These are phyloP conservation scores for Coleophoma cylindrospora DNA, from an alignment of 2,329 filamentous ascomycete genomes.

Conservation along the genomic window DNA sequence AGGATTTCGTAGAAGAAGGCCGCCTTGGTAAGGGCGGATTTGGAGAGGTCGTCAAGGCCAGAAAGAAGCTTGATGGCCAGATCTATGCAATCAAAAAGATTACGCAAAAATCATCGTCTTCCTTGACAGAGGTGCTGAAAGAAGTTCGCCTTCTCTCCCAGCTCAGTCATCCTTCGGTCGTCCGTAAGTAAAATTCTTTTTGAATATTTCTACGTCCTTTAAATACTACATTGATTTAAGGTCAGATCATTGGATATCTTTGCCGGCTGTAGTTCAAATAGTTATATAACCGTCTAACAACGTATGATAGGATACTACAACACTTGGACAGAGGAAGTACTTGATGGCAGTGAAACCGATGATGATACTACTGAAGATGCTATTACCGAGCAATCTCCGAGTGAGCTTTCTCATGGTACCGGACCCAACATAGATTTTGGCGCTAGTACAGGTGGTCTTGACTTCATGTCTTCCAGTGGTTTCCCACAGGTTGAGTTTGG, in stretches of 20 bases:
- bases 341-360: slow-evolving; percentile 48
- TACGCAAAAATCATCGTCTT: slow-evolving; percentile 71
- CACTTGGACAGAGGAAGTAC: slow-evolving; percentile 81
- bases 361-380: slow-evolving; percentile 49
- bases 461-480: slow-evolving; percentile 87
- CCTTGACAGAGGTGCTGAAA: slow-evolving; percentile 75
- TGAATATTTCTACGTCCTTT: not conserved
- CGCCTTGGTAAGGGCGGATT: slow-evolving; percentile 90
- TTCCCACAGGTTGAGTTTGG: slow-evolving; percentile 75
- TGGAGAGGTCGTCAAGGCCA: slow-evolving; percentile 91
- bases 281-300: not conserved
- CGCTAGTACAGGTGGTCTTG: slow-evolving; percentile 70
- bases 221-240: too few relatives aligned
- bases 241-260: too few relatives aligned
- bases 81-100: slow-evolving; percentile 98
- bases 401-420: slow-evolving; percentile 19
- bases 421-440: slow-evolving; percentile 23
- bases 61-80: slow-evolving; percentile 88
- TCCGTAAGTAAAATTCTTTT: slow-evolving; percentile 21
- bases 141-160: slow-evolving; percentile 88
- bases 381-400: slow-evolving; percentile 18
- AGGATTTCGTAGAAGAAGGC: slow-evolving; percentile 88
- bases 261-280: not conserved
- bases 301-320: slow-evolving; percentile 87
- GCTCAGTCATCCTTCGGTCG: slow-evolving; percentile 76